Evolutionary conservation across 2,329 filamentous ascomycete species (phyloP), one percentile per base, ranked within the genome.

Genomic region (Phyllosticta capitalensis): DNA sequence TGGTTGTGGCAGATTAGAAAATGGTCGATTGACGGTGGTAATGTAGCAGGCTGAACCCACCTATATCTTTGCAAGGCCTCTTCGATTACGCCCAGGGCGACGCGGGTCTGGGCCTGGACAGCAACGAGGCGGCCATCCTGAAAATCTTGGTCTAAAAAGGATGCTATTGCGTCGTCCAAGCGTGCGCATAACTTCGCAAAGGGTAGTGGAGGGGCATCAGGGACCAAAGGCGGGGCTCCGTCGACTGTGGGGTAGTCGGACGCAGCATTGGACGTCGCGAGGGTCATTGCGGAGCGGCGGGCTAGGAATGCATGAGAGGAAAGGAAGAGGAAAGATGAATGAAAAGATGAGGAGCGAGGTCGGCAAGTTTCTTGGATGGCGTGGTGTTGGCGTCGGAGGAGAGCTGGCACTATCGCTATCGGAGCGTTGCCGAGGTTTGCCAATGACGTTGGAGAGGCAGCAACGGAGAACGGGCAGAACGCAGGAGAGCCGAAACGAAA

Each of bases 31-130:
- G 55, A 28, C 45, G 54, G 52, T 54, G 52, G 51, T 28, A 33
- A 52, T 55, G 54, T 54, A 30, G 52, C 38, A 55, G 26, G 26
- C 38, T 45, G 58, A 38, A 74, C 83, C 61, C 76, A 94, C 86
- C 81, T 81, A 73, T 96, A 97, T 69, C 80, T 81, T 63, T 83
- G 74, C 68, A 96, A 77, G 14, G 92, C 89, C 67, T 90, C 82
- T 62, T 84, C 81, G 61, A 96, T 84, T 21, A 96, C 85, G 21
- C 75, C 79, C 67, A 95, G 79, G 22, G 90, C 87, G 57, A 83
- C 78, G 62, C 84, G 82, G 52, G 89, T 88, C 77, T 94, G 91
- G 60, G 77, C 74, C 75, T 96, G 92, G 26, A 91, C 83, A 59
- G 78, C 78, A 65, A 75, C 78, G 61, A 92, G 74, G 26, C 59